Evolutionary conservation across 257 asterid species (phyloP), one percentile per base, ranked within the genome.

Genomic region (Paulownia fortunei): DNA sequence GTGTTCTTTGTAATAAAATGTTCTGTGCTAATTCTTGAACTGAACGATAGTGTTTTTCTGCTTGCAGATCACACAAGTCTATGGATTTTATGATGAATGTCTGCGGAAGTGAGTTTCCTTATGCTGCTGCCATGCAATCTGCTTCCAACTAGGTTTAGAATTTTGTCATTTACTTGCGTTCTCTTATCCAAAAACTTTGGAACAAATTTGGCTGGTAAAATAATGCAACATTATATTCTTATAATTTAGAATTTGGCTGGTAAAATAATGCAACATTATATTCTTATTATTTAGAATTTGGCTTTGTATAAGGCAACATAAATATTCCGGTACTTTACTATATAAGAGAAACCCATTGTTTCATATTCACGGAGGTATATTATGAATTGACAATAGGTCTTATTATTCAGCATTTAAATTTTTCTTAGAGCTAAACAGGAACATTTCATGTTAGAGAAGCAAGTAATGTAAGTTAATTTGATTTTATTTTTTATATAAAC

Each of bases 71-170:
- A 92, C 97, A 4, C 97, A 92, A 84, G 97, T 92, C 46, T 92
- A 92, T 81, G 97, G 97, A 47, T 92, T 92, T 83, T 92, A 92
- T 71, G 97, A 92, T 84, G 97, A 92, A 87, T 92, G 97, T 78
- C 83, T 92, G 74, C 83, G 96, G 83, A 92, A 92, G 97, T 92
- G 85, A 92, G 97, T 89, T 41, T 74, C 80, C 74, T 8, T 54
- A 24, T 78, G 12, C 34, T 54, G 46, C 52, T 56, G 36, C 66
- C 37, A n/a, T 37, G 49, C 41, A 58, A 73, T 72, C 52, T 72
- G 10, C 37, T 34, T 54, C 39, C 72, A 83, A n/a, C 62, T 65
- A 16, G 66, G 47, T 68, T 32, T 49, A 76, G 56, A 44, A 65
- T 23, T 62, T 63, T 12, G 34, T 69, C 55, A n/a, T 51, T 32